Conservation (phyloP, 495 filamentous ascomycete genomes). For the Glarea lozoyensis region DNA sequence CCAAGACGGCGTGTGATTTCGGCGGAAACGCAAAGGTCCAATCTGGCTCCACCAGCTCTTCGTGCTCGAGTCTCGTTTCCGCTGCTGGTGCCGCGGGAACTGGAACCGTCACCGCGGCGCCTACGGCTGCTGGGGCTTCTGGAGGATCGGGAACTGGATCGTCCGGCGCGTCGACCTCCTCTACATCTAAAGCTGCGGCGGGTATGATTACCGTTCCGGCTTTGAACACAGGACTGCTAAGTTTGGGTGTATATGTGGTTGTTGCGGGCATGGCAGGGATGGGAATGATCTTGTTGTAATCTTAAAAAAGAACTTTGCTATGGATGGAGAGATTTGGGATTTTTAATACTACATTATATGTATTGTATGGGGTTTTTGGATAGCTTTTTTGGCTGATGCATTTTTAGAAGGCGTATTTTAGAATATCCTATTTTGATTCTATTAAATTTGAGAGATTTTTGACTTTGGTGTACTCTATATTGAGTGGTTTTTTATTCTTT, state of each 20-base stretch:
- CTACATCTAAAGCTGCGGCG: slow-evolving; percentile 24
- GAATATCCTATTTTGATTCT: no score
- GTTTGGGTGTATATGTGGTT: slow-evolving; percentile 58
- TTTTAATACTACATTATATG: no score
- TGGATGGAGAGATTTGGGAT: slow-evolving; percentile 4
- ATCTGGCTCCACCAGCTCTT: slow-evolving; percentile 19
- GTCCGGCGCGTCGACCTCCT: slow-evolving; percentile 16
- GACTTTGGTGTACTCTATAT: no score
- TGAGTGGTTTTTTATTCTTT: no score
- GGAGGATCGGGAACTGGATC: slow-evolving; percentile 26
- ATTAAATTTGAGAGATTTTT: no score
- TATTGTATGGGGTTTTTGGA: no score
- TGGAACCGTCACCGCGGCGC: slow-evolving; percentile 49
- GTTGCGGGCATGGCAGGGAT: slow-evolving; percentile 59
- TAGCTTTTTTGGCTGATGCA: no score
- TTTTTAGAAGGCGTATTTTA: no score
- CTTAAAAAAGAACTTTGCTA: slow-evolving; percentile 1
- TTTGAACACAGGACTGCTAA: slow-evolving; percentile 54
- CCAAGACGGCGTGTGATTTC: slow-evolving; percentile 65
- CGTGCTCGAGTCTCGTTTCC: slow-evolving; percentile 44
- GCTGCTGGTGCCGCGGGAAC: slow-evolving; percentile 55
- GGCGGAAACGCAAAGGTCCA: slow-evolving; percentile 51
- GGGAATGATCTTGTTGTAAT: slow-evolving; percentile 73
- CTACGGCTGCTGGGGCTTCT: slow-evolving; percentile 34
- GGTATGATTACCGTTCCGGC: slow-evolving; percentile 37